phyloP scores from a whole-genome alignment of 345 rosid genomes.

The Lumnitzera racemosa region DNA sequence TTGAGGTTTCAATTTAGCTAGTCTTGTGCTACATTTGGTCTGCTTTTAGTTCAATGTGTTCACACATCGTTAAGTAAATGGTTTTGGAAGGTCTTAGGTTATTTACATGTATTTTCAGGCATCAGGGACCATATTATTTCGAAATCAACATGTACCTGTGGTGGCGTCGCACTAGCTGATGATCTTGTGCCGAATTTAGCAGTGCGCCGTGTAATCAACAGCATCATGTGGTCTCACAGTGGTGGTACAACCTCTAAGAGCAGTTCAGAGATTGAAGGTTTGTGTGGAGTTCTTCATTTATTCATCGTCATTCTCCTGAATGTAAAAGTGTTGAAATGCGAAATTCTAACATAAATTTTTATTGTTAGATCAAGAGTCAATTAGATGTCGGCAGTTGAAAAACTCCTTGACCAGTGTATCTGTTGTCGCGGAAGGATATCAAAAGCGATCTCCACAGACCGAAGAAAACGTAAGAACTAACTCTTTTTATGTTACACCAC shows the following conservation, averaged over 20 bases:
- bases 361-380: conserved; percentile 67
- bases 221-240: conserved; percentile 82
- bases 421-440: conserved; percentile 68
- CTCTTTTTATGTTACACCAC: too few relatives aligned
- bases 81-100: not conserved
- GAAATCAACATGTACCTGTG: conserved; percentile 73
- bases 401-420: conserved; percentile 63
- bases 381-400: conserved; percentile 57
- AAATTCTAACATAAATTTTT: not conserved
- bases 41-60: not conserved
- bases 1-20: too few relatives aligned
- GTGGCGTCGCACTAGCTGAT: conserved; percentile 77
- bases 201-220: conserved; percentile 78
- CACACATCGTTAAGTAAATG: too few relatives aligned
- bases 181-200: conserved; percentile 97
- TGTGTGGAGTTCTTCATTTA: conserved; percentile 2
- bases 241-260: conserved; percentile 77
- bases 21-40: not conserved
- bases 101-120: conserved; percentile 38
- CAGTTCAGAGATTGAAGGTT: conserved; percentile 77
- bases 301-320: not conserved
- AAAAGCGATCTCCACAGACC: conserved; percentile 21
- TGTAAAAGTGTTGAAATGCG: not conserved
- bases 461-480: conserved; percentile 16
- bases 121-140: conserved; percentile 78